Evolutionary conservation across 768 basidiomycete genomes (phyloP).

Genomic region (Boletus rubescentipes): DNA sequence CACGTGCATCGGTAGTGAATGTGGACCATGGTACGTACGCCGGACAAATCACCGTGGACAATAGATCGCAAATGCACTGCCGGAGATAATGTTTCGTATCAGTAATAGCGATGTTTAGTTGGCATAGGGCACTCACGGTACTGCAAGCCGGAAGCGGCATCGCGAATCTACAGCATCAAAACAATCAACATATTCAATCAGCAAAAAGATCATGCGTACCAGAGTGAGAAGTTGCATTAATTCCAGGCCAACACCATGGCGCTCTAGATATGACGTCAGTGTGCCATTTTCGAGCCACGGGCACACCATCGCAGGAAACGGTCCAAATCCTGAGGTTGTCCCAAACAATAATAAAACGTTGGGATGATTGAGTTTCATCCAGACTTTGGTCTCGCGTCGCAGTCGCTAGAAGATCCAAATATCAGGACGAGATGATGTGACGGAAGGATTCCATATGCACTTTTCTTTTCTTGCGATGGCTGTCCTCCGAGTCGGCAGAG

Average conservation of each 20-base stretch:
- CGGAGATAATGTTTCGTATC: background rate
- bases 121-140: background rate
- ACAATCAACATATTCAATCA: background rate
- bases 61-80: background rate
- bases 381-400: constrained; percentile 1
- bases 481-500: background rate
- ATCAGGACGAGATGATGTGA: background rate
- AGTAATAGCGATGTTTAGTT: background rate
- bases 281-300: background rate
- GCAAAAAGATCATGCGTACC: background rate
- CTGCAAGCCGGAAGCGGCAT: background rate
- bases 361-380: constrained; percentile 4
- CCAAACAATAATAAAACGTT: background rate
- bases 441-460: background rate
- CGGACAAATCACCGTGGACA: constrained; percentile 1
- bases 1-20: too few species aligned
- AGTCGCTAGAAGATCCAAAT: background rate
- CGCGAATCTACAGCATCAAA: background rate
- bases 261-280: background rate
- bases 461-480: background rate
- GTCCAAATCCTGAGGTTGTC: background rate
- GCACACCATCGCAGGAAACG: constrained; percentile 3
- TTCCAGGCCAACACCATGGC: background rate
- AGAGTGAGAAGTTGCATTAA: background rate
- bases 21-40: background rate